Evolutionary conservation across 176 grass and related monocot species (phyloP), one percentile per base, ranked within the genome.

Genomic region (Chrysopogon serrulatus): DNA sequence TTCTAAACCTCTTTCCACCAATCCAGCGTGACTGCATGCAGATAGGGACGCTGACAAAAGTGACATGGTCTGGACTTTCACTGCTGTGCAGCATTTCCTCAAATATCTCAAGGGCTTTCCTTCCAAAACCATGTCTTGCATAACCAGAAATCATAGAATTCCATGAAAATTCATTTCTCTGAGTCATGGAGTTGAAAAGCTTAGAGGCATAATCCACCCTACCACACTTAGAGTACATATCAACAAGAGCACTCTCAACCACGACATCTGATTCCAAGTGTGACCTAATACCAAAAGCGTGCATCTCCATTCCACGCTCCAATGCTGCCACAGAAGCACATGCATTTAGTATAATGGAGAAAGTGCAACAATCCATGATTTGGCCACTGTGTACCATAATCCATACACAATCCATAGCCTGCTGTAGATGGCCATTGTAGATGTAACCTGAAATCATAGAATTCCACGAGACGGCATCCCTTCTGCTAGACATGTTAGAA

Each of bases 101-200:
- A 71, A 96, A 96, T 32, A 86, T 81, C 48, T 91, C 89, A 79
- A 91, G 71, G 86, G 91, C 94, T 84, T 96, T 87, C 76, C 71
- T 83, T 65, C 86, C 88, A 30, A 89, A 74, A 40, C 94, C 94
- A 89, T 96, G 88, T 76, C 88, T 86, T 63, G 88, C 94, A 87
- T 87, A 96, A 80, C 86, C 94, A 76, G 90, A 96, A 82, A 96
- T 96, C 94, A 96, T 96, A 54, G 91, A 96, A 67, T 96, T 96
- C 90, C 90, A 96, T 61, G 89, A 89, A 79, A 96, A 93, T 65
- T 96, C 78, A 82, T 96, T 93, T 80, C 68, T 93, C 19, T 76
- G 72, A 72, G 28, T 89, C 83, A 91, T 96, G 54, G 84, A 93
- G 61, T 37, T 88, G 45, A 96, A 96, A 71, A 96, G 73, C 37